These are phyloP conservation scores for Euphorbia lathyris DNA, from an alignment of 345 rosid species.

Conservation along the genomic window DNA sequence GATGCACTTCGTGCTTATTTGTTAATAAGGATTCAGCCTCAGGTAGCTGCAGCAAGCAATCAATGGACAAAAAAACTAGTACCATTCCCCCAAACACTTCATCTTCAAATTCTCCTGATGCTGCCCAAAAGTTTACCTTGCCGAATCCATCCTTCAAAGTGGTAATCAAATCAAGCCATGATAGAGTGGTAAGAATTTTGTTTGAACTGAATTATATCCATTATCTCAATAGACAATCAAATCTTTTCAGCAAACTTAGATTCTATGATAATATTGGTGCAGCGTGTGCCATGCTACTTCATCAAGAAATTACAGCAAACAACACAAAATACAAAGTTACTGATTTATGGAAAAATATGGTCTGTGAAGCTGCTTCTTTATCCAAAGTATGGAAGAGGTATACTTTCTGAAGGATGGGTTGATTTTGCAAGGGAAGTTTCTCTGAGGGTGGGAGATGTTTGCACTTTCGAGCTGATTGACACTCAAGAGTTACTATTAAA, in stretches of 20 bases:
- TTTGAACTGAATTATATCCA: no score
- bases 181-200: no score
- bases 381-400: neutral
- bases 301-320: no score
- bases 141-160: neutral
- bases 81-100: neutral
- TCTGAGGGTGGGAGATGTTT: neutral
- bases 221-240: no score
- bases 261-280: no score
- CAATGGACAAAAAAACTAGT: no score
- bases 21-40: no score
- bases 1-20: no score
- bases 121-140: neutral
- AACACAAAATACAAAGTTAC: neutral
- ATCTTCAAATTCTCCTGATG: neutral
- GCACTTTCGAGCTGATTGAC: neutral
- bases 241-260: no score
- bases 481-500: neutral
- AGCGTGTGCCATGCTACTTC: no score
- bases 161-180: no score
- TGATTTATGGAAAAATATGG: neutral
- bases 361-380: neutral
- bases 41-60: neutral
- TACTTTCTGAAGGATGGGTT: neutral
- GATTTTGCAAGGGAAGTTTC: constrained; percentile 1